Base-by-base conservation (phyloP, 1,139 yeast genomes). In the Saccharomyces hybrid region DNA sequence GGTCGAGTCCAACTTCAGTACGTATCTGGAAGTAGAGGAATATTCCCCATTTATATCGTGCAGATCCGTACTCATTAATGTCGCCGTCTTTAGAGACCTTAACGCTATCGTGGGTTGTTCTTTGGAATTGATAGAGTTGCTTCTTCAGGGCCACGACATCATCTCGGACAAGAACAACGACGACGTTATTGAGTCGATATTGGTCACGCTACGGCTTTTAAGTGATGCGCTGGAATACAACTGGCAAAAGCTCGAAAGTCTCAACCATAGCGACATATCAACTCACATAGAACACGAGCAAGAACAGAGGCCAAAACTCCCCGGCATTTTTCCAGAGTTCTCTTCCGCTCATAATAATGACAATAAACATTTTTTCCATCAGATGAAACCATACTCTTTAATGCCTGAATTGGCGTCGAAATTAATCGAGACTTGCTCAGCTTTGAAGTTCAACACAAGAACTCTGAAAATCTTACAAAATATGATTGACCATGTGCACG, bases 171-270 rank as follows among this genome's bases (percentile, higher is more conserved):
- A 53, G 28, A 46, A 56, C 19, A 52, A 24, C 16, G 53, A 58
- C 6, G 61, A 60, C 16, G 56, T 58, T 47, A 54, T 59, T n/a
- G 64, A 66, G 57, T 60, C 67, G 11, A 61, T 65, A 2, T 49
- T 66, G 42, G 63, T 66, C 8, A 49, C 67, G 28, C 29, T 63
- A 32, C 55, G 71, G 47, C 54, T 68, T 46, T 50, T 68, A n/a
- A 64, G 67, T 52, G 70, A 66, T 55, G 57, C 57, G 6, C 53
- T 63, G 54, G 71, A 68, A 54, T 61, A 61, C 44, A 60, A 58
- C 51, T 68, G 71, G 71, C 64, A 63, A 48, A 47, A 24, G 4
- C 48, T 16, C 7, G 32, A 47, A 47, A 47, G 48, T 16, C 21
- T 28, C 11, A 44, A 51, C n/a, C 32, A 47, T 16, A 44, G 28